Evolutionary conservation across 345 rosid species (phyloP).

Genomic region (Conringia planisiliqua): DNA sequence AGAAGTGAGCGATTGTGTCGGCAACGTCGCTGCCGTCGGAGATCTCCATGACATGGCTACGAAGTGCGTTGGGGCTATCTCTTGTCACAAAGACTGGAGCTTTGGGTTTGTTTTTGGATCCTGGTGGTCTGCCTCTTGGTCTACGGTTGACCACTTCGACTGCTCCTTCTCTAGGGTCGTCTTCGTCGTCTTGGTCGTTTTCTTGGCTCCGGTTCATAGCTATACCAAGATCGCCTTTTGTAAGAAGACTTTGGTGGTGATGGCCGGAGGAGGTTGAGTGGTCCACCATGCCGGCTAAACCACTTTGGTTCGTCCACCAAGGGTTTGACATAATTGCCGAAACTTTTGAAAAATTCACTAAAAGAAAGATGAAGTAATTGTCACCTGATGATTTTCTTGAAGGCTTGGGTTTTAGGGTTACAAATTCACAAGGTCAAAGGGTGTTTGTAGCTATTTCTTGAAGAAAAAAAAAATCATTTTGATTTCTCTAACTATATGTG

Average conservation of each 20-base stretch:
- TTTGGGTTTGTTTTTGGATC: slow-evolving; percentile 77
- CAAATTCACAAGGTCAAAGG: slow-evolving; percentile 38
- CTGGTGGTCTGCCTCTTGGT: slow-evolving; percentile 81
- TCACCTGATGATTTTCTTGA: not conserved
- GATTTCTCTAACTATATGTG: not conserved
- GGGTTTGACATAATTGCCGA: slow-evolving; percentile 55
- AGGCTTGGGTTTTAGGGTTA: slow-evolving; percentile 15
- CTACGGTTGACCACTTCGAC: slow-evolving; percentile 65
- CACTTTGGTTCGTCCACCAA: slow-evolving; percentile 71
- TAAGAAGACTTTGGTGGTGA: slow-evolving; percentile 40
- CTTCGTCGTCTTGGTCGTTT: slow-evolving; percentile 55
- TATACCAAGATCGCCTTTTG: slow-evolving; percentile 49
- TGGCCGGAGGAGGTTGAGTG: slow-evolving; percentile 39
- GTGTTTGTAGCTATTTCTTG: slow-evolving; percentile 8
- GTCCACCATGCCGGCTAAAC: slow-evolving; percentile 51
- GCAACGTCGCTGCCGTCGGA: slow-evolving; percentile 74
- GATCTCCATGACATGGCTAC: slow-evolving; percentile 77
- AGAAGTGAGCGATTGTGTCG: slow-evolving; percentile 67
- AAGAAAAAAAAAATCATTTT: too few relatives aligned
- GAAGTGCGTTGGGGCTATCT: slow-evolving; percentile 85
- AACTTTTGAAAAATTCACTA: not conserved
- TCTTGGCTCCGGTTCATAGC: slow-evolving; percentile 36
- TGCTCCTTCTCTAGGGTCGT: slow-evolving; percentile 67
- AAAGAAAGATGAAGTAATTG: slow-evolving; percentile 6
- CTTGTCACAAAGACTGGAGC: slow-evolving; percentile 75